These are phyloP conservation scores for Metschnikowia orientalis DNA, from an alignment of 805 yeast species.

Conservation along the genomic window DNA sequence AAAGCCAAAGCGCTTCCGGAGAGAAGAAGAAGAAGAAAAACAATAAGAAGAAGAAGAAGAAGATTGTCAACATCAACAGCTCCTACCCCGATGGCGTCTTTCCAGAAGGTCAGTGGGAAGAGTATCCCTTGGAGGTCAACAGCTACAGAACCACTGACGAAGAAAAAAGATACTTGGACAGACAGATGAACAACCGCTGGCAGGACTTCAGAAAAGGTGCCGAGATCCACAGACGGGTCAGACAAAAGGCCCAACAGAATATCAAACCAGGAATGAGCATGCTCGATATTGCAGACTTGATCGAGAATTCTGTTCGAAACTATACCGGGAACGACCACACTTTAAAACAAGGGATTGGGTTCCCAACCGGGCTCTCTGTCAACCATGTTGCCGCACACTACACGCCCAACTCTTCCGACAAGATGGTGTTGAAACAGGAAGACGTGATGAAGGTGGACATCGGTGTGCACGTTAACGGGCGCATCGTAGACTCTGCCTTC, in stretches of 20 bases:
- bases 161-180: conserved; percentile 75
- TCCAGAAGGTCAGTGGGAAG: conserved; percentile 87
- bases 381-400: conserved; percentile 97
- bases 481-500: conserved; percentile 91
- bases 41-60: conserved; percentile 45
- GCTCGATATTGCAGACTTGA: conserved; percentile 82
- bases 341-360: conserved; percentile 81
- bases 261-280: conserved; percentile 90
- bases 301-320: conserved; percentile 79
- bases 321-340: conserved; percentile 64
- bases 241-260: conserved; percentile 68
- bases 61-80: conserved; percentile 58
- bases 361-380: conserved; percentile 95
- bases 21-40: conserved; percentile 39
- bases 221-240: conserved; percentile 89
- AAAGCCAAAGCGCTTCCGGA: conserved; percentile 9
- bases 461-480: conserved; percentile 95
- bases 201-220: conserved; percentile 94
- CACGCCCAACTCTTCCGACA: conserved; percentile 95
- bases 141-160: conserved; percentile 76
- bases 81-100: conserved; percentile 67
- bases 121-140: conserved; percentile 64
- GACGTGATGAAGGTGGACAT: conserved; percentile 96
- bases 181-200: conserved; percentile 60
- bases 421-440: conserved; percentile 69